phyloP scores from a whole-genome alignment of 805 yeast genomes.

The Sungouiella thailandica region DNA sequence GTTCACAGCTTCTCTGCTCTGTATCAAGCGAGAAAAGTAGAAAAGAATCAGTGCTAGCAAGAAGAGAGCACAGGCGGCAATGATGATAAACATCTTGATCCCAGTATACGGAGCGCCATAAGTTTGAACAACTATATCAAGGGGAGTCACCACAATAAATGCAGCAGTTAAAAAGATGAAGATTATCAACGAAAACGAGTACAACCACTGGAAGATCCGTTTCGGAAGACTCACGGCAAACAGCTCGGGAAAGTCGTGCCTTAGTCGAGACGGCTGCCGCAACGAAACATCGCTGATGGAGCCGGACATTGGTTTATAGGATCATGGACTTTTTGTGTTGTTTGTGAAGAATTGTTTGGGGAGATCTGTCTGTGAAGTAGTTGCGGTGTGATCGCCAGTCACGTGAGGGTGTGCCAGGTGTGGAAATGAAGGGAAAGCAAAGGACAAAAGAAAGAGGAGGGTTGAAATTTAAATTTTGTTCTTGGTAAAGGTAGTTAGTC shows the following conservation, averaged over 20 bases:
- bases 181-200: conserved; percentile 40
- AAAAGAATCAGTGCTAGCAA: conserved; percentile 45
- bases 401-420: too few species aligned
- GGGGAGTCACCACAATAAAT: conserved; percentile 66
- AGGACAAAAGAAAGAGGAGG: too few species aligned
- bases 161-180: conserved; percentile 40
- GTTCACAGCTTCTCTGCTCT: conserved; percentile 52
- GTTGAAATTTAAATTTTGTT: too few species aligned
- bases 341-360: too few species aligned
- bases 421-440: too few species aligned
- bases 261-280: too few species aligned
- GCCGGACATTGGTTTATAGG: too few species aligned
- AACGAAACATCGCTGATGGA: too few species aligned
- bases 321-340: too few species aligned
- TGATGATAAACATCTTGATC: conserved; percentile 75
- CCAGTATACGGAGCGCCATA: conserved; percentile 55
- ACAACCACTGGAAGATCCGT: conserved; percentile 35
- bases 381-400: too few species aligned
- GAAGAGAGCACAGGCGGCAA: conserved; percentile 63
- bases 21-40: conserved; percentile 55
- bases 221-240: not conserved
- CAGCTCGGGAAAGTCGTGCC: not conserved
- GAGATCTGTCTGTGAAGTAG: too few species aligned
- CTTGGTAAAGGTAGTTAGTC: too few species aligned
- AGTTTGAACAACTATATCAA: conserved; percentile 67